Evolutionary conservation across 2,329 filamentous ascomycete genomes (phyloP), one percentile per base, ranked within the genome.

Genomic region (Rutstroemia sydowiana): DNA sequence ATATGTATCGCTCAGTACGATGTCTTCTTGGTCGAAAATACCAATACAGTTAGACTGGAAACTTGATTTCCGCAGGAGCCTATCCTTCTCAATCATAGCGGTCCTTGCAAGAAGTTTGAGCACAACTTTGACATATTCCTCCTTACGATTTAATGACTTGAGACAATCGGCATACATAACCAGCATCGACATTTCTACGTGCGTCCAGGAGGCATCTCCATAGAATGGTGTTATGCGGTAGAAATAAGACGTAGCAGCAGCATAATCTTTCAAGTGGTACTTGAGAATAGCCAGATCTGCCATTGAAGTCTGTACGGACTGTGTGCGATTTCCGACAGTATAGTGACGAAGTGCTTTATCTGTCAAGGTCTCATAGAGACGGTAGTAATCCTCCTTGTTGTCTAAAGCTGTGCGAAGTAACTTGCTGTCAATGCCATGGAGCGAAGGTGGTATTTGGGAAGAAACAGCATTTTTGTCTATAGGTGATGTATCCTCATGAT

Each of bases 201-300:
- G 73, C 48, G 78, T 82, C 91, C 93, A 97, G 42, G 84, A 80
- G 52, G 79, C 82, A 52, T 85, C 81, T 0, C 85, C 85, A 60
- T 93, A 95, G 56, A 88, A 87, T 0, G 85, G 84, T 0, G 87
- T 85, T 40, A 93, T 82, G 42, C 83, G 78, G 61, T 85, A 79
- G 62, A 98, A 93, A 63, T 87, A 91, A 0, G 78, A 78, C 0
- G 87, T 83, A 1, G 93, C 91, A 1, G 81, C 77, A 2, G 73
- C 74, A 63, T 84, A 91, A 58, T 97, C 87, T 20, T 79, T 78
- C 3, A 87, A 74, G 54, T 87, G 80, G 60, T 85, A 93, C 62
- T 92, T 91, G 46, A 96, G 73, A 5, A 93, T 78, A 1, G 90
- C 93, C 42, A 97, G 76, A 67, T 98, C 93, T 9, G 88, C 86